Percentiles rank a stretch among this genome's conserved stretches.
These are phyloP conservation scores for Trichoderma sp. DNA, from an alignment of 2,329 filamentous ascomycete species.

Conservation along the genomic window DNA sequence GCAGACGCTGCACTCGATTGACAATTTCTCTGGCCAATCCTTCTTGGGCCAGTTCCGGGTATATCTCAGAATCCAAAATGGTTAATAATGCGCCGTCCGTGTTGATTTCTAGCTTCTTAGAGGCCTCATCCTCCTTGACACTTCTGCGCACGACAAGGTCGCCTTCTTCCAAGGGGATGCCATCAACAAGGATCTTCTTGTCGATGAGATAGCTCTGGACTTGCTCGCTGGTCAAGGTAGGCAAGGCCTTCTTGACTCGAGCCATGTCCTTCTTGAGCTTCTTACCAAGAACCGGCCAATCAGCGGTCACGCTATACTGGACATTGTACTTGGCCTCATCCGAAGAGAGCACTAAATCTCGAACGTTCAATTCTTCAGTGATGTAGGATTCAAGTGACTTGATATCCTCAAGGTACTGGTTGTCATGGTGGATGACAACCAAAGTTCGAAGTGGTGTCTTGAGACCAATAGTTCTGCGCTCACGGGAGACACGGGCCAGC, in stretches of 20 bases:
- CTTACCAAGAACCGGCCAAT: conserved; percentile 94
- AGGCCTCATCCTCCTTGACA: conserved; percentile 70
- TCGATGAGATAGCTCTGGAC: conserved; percentile 76
- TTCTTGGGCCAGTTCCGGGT: conserved; percentile 85
- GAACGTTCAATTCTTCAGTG: conserved; percentile 86
- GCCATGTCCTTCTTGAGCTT: conserved; percentile 95
- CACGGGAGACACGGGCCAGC: conserved; percentile 80
- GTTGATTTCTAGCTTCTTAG: conserved; percentile 79
- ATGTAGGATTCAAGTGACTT: conserved; percentile 86
- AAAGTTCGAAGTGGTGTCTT: conserved; percentile 91
- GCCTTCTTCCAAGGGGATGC: conserved; percentile 77
- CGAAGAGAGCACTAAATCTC: conserved; percentile 77
- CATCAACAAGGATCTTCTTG: conserved; percentile 78
- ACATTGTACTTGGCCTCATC: conserved; percentile 93
- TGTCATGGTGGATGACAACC: conserved; percentile 82
- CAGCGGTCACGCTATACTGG: conserved; percentile 83
- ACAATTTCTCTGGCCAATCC: conserved; percentile 90
- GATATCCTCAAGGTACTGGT: conserved; percentile 82
- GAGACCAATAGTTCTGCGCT: conserved; percentile 78
- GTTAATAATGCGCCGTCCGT: conserved; percentile 88
- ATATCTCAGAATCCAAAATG: conserved; percentile 79
- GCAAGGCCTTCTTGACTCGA: conserved; percentile 88
- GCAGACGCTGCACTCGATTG: conserved; percentile 85
- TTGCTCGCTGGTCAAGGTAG: conserved; percentile 73
- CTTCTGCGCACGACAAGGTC: conserved; percentile 79